Evolutionary conservation across 2,329 filamentous ascomycete genomes (phyloP), one percentile per base, ranked within the genome.

Genomic region (Chrysosporium queenslandicum): DNA sequence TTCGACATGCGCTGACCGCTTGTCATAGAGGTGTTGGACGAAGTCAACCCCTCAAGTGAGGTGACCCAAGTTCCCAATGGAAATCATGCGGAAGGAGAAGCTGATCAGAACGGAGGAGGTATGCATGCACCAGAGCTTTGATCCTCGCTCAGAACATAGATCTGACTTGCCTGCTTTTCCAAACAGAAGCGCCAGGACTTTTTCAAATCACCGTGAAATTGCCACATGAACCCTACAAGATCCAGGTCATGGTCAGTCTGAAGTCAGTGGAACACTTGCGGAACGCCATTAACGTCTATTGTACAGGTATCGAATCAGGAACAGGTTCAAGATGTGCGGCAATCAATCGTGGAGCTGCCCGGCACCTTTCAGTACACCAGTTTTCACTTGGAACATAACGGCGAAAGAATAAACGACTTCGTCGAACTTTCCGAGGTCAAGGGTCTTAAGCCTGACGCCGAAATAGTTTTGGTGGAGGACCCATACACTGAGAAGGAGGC

Each of bases 401-500:
- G 88, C 60, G 76, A 86, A 70, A 85, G 86, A 59, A 85, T 98
- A 77, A 97, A 97, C 69, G 92, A 98, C 71, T 97, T 92, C 63
- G 80, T 94, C 55, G 85, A 94, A 67, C 79, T 98, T 56, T 89
- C 87, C 51, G 91, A 98, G 66, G 86, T 98, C 52, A 78, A 85
- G 45, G 88, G 81, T 53, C 79, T 98, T 52, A 80, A 81, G 50
- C 71, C 84, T 30, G 83, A 89, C 57, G 86, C 90, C 32, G 85
- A 90, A 63, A 78, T 96, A 54, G 79, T 78, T 50, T 74, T 98
- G 61, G 82, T 96, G 51, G 86, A 96, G 71, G 92, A 98, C 65
- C 87, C 94, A 42, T 98, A 98, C 70, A 98, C 88, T 40, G 92
- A 98, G 74, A 97, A 95, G 74, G 92, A 98, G 72, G 91, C 92